A percentile compares a stretch with the other conserved stretches of the same genome.
Conservation (phyloP, 2,329 filamentous ascomycete species). For the Calonectria hongkongensis region DNA sequence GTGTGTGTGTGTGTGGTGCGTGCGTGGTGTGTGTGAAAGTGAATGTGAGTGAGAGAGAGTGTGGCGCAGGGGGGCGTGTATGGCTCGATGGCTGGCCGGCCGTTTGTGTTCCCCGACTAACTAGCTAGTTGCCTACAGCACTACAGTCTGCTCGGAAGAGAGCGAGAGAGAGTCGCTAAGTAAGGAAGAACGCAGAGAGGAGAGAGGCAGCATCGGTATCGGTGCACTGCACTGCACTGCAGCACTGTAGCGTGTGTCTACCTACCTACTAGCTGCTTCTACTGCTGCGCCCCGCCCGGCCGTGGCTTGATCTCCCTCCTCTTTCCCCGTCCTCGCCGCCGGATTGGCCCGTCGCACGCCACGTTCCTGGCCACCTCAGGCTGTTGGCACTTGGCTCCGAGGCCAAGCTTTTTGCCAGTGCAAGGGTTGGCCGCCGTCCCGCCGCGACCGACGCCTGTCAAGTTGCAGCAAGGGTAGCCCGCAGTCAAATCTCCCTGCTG, state of each 20-base stretch:
- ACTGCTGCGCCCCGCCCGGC: constrained; percentile 8
- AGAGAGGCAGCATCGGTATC: too few relatives aligned
- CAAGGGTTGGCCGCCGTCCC: constrained; percentile 1
- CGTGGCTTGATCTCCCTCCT: neutral
- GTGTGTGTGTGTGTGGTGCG: too few relatives aligned
- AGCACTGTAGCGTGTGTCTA: too few relatives aligned
- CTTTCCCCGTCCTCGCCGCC: neutral
- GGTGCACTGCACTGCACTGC: too few relatives aligned
- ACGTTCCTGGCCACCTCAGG: constrained; percentile 22
- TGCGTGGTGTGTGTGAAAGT: too few relatives aligned
- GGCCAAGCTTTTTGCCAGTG: constrained; percentile 19
- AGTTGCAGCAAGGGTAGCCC: neutral
- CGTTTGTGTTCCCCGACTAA: neutral
- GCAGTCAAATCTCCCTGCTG: too few relatives aligned
- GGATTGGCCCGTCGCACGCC: constrained; percentile 4
- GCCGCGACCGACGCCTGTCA: constrained; percentile 18
- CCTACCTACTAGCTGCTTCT: neutral
- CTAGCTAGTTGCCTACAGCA: too few relatives aligned
- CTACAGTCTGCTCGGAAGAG: neutral
- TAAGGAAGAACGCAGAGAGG: too few relatives aligned
- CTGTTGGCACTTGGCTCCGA: constrained; percentile 20
- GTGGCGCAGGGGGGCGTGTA: neutral
- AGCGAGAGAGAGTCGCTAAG: too few relatives aligned
- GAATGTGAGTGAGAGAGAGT: neutral
- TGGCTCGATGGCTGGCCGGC: neutral